Conservation (phyloP, 148 eudicot genomes). For the Vaccinium myrtillus region DNA sequence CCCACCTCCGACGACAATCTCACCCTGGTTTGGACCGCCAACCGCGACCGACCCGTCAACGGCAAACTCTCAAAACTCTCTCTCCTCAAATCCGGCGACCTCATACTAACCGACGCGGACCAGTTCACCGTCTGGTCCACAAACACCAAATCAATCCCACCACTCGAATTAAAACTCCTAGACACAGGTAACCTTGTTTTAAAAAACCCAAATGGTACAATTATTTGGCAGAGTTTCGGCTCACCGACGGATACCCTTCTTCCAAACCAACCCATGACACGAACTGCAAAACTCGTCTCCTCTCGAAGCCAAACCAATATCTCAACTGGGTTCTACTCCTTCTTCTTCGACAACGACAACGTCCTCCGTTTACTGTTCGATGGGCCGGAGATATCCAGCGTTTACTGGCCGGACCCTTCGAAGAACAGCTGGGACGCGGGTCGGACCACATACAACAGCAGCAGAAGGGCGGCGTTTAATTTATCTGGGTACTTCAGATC, state of each 20-base stretch:
- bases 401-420: slow-evolving; percentile 37
- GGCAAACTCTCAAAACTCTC: slow-evolving; percentile 32
- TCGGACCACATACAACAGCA: slow-evolving; percentile 23
- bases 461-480: slow-evolving; percentile 32
- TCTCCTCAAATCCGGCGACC: slow-evolving; percentile 32
- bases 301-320: slow-evolving; percentile 27
- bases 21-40: slow-evolving; percentile 31
- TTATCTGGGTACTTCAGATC: slow-evolving; percentile 36
- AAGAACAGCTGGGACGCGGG: slow-evolving; percentile 8
- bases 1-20: neutral
- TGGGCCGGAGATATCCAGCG: slow-evolving; percentile 1
- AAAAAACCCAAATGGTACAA: neutral
- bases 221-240: slow-evolving; percentile 54
- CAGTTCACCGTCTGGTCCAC: slow-evolving; percentile 23
- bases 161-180: slow-evolving; percentile 17
- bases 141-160: neutral
- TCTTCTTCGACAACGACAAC: slow-evolving; percentile 38
- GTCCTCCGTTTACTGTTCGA: slow-evolving; percentile 30
- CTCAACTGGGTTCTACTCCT: slow-evolving; percentile 45
- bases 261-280: slow-evolving; percentile 35
- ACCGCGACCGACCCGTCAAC: slow-evolving; percentile 45
- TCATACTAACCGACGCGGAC: slow-evolving; percentile 32
- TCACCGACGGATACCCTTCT: slow-evolving; percentile 48
- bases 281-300: slow-evolving; percentile 27
- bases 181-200: slow-evolving; percentile 32